Percentiles rank a stretch among this genome's conserved stretches.
Conservation (phyloP, 169 alveolate genomes). For the Plasmodium fragile region DNA sequence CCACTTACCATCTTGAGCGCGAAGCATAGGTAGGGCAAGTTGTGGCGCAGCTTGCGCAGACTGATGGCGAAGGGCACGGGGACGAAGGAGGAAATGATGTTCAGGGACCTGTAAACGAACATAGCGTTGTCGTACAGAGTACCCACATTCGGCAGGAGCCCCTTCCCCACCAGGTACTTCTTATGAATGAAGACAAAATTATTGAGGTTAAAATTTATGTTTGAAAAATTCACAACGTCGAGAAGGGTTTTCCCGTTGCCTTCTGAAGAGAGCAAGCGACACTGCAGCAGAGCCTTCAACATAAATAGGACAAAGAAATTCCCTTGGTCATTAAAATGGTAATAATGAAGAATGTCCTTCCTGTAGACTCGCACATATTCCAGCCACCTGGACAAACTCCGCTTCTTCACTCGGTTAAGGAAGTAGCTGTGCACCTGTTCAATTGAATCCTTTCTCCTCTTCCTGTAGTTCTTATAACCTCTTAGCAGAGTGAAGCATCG, state of each 20-base stretch:
- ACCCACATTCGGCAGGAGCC: not conserved
- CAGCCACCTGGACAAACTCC: not conserved
- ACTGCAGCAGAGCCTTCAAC: not conserved
- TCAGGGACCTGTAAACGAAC: slow-evolving; percentile 17
- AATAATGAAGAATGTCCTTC: slow-evolving; percentile 25
- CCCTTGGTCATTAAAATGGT: slow-evolving; percentile 27
- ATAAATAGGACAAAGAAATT: slow-evolving; percentile 10
- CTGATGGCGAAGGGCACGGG: slow-evolving; percentile 26
- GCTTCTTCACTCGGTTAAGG: not conserved
- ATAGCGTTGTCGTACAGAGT: slow-evolving; percentile 24
- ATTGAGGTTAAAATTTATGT: slow-evolving; percentile 33
- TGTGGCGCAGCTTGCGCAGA: slow-evolving; percentile 9
- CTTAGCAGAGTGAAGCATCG: slow-evolving; percentile 1
- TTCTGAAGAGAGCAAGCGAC: not conserved
- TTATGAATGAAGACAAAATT: slow-evolving; percentile 39
- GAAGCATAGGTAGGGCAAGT: slow-evolving; percentile 36
- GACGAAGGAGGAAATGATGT: slow-evolving; percentile 31
- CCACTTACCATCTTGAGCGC: slow-evolving; percentile 35
- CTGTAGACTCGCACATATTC: not conserved
- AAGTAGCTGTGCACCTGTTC: not conserved
- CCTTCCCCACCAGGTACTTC: slow-evolving; percentile 19
- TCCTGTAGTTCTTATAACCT: slow-evolving; percentile 13
- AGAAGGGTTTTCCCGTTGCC: slow-evolving; percentile 11
- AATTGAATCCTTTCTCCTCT: not conserved
- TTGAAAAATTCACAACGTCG: slow-evolving; percentile 26